Conservation (phyloP, 139 green algal genomes). For the Parachlorella kessleri region DNA sequence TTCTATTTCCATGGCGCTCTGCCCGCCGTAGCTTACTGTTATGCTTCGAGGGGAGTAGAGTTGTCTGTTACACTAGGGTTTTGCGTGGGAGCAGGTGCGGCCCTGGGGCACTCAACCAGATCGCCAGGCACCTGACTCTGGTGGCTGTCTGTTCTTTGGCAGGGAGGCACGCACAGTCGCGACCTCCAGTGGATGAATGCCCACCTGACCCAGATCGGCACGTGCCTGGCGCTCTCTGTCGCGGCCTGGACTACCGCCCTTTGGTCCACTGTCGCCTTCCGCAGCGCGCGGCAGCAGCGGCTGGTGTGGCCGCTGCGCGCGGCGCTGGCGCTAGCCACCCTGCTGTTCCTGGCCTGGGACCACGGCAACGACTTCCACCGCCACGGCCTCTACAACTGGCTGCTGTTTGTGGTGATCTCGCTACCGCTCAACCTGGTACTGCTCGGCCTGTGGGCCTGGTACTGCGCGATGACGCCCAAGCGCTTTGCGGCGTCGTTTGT, state of each 20-base stretch:
- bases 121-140: neutral
- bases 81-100: neutral
- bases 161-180: slow-evolving; percentile 16
- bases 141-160: neutral
- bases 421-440: slow-evolving; percentile 16
- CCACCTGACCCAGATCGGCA: slow-evolving; percentile 14
- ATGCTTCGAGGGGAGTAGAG: neutral
- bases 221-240: neutral
- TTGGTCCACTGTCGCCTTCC: too few species aligned
- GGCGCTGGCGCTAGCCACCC: neutral
- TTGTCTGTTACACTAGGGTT: neutral
- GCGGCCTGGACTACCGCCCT: neutral
- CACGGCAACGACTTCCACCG: slow-evolving; percentile 11
- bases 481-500: neutral
- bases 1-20: neutral
- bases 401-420: neutral
- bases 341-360: slow-evolving; percentile 5
- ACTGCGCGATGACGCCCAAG: neutral
- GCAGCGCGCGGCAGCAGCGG: neutral
- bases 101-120: too few species aligned
- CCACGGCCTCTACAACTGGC: slow-evolving; percentile 28
- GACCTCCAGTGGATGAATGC: slow-evolving; percentile 15
- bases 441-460: slow-evolving; percentile 8
- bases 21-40: neutral
- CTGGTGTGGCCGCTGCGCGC: neutral